Evolutionary conservation across 140 eudicot species (phyloP), one percentile per base, ranked within the genome.

Genomic region (Cichorium intybus): DNA sequence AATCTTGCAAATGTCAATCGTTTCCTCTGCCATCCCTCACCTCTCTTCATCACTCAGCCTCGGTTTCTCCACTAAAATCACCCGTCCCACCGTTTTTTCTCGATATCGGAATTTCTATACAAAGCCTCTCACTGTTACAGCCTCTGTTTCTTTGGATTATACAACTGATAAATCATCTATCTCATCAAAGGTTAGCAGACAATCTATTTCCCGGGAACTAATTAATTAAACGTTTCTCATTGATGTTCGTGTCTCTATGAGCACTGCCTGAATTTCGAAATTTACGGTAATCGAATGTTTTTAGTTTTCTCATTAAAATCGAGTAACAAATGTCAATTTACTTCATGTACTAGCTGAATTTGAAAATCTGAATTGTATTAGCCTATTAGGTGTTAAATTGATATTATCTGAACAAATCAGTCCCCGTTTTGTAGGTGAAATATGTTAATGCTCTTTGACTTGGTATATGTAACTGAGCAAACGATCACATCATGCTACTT

Each of bases 101-200:
- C 71, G 18, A 20, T 29, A 22, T 28, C 60, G 72, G 11, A 55
- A 64, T 33, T 50, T 68, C 24, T 12, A 3, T 4, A 34, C 64
- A 14, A 81, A 73, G 51, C 68, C 70, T 5, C 60, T 81, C 8
- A 56, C 72, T 22, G 55, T 79, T 62, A 45, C 20, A 9, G 85
- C 92, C 59, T 78, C 92, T 45, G 39, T 83, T 56, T 78, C 87
- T 2, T 33, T 85, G 49, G 69, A 72, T 57, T 81, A 68, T 56
- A 41, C 87, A 17, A 29, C 77, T 52, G 70, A 54, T 45, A 76
- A 60, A 21, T 33, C 84, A 21, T 62, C 85, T 3, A 23, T 75
- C 4, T 18, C 79, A 12, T 69, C 72, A 23, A 79, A 85, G 85
- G 92, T 84, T 45, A 64, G 17, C 20, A 10, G 24, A 39, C 28